Conservation (phyloP, 1,284 basidiomycete genomes). For the Malassezia globosa region DNA sequence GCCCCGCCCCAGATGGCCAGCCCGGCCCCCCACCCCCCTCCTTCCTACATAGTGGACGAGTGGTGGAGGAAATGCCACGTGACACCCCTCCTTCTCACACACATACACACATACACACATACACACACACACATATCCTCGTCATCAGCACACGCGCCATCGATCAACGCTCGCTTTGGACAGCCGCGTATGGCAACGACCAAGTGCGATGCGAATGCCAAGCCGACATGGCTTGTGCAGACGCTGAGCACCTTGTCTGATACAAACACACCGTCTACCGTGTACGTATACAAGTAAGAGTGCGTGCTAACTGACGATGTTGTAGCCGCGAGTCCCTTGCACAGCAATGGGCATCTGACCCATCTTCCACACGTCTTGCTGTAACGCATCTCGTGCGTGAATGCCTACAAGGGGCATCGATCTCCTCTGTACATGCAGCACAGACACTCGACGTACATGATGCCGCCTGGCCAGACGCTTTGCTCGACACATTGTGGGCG, state of each 20-base stretch:
- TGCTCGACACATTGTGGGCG: constrained; percentile 35
- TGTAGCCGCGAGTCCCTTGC: background rate
- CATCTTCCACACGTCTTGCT: background rate
- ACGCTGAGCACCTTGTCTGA: background rate
- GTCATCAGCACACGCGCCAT: background rate
- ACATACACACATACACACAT: no score
- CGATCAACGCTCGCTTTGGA: background rate
- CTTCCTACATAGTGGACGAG: no score
- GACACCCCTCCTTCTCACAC: no score
- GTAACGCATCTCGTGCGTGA: background rate
- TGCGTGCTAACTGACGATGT: background rate
- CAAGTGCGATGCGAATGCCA: background rate
- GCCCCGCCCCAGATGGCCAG: no score
- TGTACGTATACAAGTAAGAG: background rate
- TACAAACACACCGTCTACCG: no score
- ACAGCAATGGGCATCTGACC: background rate
- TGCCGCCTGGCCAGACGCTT: constrained; percentile 10
- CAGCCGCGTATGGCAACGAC: background rate
- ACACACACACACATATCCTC: no score
- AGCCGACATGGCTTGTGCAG: constrained; percentile 3
- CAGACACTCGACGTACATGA: background rate
- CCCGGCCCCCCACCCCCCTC: no score
- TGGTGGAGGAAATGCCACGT: background rate
- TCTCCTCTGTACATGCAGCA: background rate
- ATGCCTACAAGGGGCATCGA: background rate